These are phyloP conservation scores for Daldinia bambusicola DNA, from an alignment of 495 filamentous ascomycete species.

Conservation along the genomic window DNA sequence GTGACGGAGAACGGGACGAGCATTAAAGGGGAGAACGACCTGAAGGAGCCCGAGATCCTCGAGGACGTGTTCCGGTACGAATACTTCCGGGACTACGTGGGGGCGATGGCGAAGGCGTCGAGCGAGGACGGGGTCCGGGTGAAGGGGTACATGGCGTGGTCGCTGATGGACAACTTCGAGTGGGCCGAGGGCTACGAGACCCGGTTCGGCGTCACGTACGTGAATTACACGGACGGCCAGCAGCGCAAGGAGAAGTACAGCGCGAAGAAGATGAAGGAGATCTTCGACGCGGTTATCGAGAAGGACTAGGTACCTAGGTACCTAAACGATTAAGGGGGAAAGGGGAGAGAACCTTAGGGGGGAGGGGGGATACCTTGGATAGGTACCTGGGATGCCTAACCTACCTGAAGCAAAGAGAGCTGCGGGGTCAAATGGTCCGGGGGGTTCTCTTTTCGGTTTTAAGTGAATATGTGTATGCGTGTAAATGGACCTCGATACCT, in stretches of 20 bases:
- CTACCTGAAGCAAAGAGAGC: conserved; percentile 4
- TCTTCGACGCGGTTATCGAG: conserved; percentile 69
- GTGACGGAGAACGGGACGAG: conserved; percentile 86
- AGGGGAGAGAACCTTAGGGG: too few species aligned
- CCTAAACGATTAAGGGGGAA: too few species aligned
- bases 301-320: conserved; percentile 48
- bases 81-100: conserved; percentile 79
- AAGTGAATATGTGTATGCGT: conserved; percentile 4
- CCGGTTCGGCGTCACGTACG: conserved; percentile 81
- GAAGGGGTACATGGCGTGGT: conserved; percentile 81
- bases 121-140: conserved; percentile 76
- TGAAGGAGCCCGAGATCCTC: conserved; percentile 72
- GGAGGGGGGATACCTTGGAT: background rate
- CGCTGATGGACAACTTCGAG: conserved; percentile 78
- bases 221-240: conserved; percentile 79
- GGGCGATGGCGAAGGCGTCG: conserved; percentile 74
- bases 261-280: conserved; percentile 69
- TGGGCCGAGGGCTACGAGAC: conserved; percentile 86
- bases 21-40: conserved; percentile 80
- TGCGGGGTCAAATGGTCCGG: conserved; percentile 11
- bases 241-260: conserved; percentile 83
- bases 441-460: conserved; percentile 1
- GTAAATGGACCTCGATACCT: conserved; percentile 39
- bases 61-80: conserved; percentile 78
- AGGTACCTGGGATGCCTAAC: background rate